Conservation (phyloP, 305 asterid species). For the Withania somnifera region DNA sequence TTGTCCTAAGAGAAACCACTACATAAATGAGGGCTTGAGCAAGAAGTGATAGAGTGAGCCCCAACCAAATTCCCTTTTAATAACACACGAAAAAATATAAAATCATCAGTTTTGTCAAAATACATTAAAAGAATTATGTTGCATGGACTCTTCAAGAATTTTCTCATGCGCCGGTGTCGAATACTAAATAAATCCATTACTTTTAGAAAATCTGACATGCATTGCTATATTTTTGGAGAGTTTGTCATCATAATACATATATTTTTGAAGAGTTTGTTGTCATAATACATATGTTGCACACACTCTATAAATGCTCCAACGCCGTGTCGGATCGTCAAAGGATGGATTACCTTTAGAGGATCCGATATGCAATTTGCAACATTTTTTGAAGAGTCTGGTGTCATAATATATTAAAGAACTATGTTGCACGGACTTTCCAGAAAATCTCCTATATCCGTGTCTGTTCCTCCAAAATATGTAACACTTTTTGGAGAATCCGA, state of each 20-base stretch:
- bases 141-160: not conserved
- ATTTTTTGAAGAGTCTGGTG: not conserved
- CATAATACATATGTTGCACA: not conserved
- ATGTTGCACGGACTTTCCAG: not conserved
- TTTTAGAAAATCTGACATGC: not conserved
- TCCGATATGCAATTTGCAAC: not conserved
- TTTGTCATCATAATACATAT: not conserved
- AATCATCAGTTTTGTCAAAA: not conserved
- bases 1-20: slow-evolving; percentile 1
- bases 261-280: too few species aligned
- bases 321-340: not conserved
- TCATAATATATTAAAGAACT: not conserved
- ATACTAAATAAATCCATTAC: not conserved
- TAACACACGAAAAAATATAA: not conserved
- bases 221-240: not conserved
- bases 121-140: not conserved
- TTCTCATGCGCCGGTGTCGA: fast-evolving
- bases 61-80: slow-evolving; percentile 17
- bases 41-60: slow-evolving; percentile 9
- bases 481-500: not conserved
- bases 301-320: not conserved
- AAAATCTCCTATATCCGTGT: not conserved
- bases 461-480: fast-evolving
- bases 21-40: slow-evolving; percentile 9
- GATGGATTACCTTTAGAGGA: not conserved